Conservation (phyloP, 2,329 filamentous ascomycete genomes). For the Pseudogymnoascus verrucosus region DNA sequence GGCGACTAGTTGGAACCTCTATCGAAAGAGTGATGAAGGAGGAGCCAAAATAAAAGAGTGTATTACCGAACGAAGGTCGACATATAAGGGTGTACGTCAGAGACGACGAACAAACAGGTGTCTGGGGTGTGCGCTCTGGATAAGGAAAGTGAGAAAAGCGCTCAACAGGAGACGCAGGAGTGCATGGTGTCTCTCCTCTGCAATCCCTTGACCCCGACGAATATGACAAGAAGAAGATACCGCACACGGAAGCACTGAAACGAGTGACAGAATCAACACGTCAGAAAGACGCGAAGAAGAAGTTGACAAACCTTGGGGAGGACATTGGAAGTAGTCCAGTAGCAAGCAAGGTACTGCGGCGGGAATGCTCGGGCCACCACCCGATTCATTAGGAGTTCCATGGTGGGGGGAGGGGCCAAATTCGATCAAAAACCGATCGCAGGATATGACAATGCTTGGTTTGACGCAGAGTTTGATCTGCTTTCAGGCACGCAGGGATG, state of each 20-base stretch:
- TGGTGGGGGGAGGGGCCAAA: neutral
- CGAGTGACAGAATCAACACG: conserved; percentile 4
- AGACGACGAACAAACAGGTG: neutral
- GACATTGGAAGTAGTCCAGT: neutral
- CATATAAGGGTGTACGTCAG: conserved; percentile 1
- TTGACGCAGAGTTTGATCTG: conserved; percentile 4
- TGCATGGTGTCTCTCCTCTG: neutral
- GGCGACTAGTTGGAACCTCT: neutral
- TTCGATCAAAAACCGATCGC: conserved; percentile 2
- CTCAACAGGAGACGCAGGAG: conserved; percentile 6
- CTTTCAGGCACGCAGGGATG: conserved; percentile 6
- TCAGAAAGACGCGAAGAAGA: conserved; percentile 3
- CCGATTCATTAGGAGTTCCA: neutral
- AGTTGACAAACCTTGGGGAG: neutral
- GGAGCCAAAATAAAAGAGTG: conserved; percentile 6
- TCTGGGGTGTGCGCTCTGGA: neutral
- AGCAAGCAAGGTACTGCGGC: neutral
- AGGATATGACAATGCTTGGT: conserved; percentile 3
- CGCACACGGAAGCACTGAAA: conserved; percentile 4
- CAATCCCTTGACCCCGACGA: neutral
- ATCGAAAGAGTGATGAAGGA: conserved; percentile 8
- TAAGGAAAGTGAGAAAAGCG: neutral
- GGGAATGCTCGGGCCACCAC: conserved; percentile 3
- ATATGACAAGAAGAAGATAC: neutral
- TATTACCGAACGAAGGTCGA: conserved; percentile 1